Percentiles rank a stretch among this genome's conserved stretches.
phyloP scores from a whole-genome alignment of 495 filamentous ascomycete genomes.

The Diplogelasinospora grovesii region DNA sequence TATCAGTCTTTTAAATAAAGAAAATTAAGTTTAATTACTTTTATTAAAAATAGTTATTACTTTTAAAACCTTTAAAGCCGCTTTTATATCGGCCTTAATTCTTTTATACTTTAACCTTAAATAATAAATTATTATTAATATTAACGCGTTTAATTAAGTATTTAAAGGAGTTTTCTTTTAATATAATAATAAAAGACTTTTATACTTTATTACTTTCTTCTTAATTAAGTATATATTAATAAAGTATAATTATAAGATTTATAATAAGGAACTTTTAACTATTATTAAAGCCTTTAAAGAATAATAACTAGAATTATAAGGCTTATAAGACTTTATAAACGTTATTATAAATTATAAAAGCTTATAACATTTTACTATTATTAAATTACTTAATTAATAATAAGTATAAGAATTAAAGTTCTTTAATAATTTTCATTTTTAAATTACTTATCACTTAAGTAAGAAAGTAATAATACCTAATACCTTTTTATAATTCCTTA shows the following conservation, averaged over 20 bases:
- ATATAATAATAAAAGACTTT: background rate
- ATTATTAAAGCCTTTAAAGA: background rate
- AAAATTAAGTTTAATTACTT: too few relatives aligned
- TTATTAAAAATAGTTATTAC: too few relatives aligned
- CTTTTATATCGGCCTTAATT: too few relatives aligned
- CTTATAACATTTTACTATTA: background rate
- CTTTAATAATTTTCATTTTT: background rate
- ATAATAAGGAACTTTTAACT: background rate
- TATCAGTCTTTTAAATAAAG: too few relatives aligned
- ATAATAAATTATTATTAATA: background rate
- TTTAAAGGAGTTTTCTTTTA: background rate
- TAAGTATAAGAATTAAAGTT: background rate
- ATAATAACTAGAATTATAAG: background rate
- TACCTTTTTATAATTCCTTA: too few relatives aligned
- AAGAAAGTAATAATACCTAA: rapidly evolving
- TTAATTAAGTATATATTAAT: background rate
- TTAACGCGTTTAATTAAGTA: background rate
- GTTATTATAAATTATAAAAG: background rate
- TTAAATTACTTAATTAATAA: background rate
- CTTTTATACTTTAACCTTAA: too few relatives aligned
- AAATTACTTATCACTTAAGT: background rate
- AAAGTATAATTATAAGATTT: background rate
- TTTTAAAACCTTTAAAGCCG: too few relatives aligned
- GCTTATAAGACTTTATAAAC: background rate
- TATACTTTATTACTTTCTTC: background rate